Base-by-base conservation (phyloP, 1,139 yeast genomes). In the Nakaseomyces kungkrabaensis region DNA sequence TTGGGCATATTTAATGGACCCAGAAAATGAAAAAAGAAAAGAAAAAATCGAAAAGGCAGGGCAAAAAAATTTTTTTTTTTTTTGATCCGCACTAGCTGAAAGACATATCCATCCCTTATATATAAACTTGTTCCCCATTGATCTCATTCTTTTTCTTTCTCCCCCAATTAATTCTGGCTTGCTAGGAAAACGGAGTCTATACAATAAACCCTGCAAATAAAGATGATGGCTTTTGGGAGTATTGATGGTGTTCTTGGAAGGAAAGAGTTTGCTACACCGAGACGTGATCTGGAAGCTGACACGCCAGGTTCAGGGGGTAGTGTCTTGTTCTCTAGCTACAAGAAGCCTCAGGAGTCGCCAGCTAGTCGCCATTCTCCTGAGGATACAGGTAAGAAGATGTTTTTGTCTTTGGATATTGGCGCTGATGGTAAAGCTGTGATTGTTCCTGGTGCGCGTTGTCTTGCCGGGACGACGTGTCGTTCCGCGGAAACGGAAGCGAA, bases 371-470 rank as follows among this genome's bases (percentile, higher is more conserved):
- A 41, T 24, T 41, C 44, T 13, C 44, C 44, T 2, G 24, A 17
- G 8, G 34, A 13, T 11, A 25, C 13, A 56, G 8, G 34, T 22
- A 27, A n/a, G 34, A 22, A 8, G 44, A 33, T 45, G 37, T 58
- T 54, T 34, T 52, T 61, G 24, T 52, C 57, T 22, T 51, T 61
- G 25, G 56, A 54, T 38, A 54, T 61, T 32, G 61, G 60, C 7
- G 48, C 55, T 9, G 52, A 60, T 46, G 65, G 65, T 8, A 60
- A 58, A 44, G 65, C 65, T 3, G 41, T 53, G 9, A 57, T 59
- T 43, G 48, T 52, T n/a, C 24, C 33, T 13, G 44, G 44, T 5
- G 44, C 32, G 22, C 22, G 22, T 17, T 17, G 22, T 17, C 22
- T 17, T 17, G 22, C 9, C 11, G 40, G n/a, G 25, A 5, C 40